Conservation (phyloP, 2,329 filamentous ascomycete genomes). For the Aspergillus versicolor region DNA sequence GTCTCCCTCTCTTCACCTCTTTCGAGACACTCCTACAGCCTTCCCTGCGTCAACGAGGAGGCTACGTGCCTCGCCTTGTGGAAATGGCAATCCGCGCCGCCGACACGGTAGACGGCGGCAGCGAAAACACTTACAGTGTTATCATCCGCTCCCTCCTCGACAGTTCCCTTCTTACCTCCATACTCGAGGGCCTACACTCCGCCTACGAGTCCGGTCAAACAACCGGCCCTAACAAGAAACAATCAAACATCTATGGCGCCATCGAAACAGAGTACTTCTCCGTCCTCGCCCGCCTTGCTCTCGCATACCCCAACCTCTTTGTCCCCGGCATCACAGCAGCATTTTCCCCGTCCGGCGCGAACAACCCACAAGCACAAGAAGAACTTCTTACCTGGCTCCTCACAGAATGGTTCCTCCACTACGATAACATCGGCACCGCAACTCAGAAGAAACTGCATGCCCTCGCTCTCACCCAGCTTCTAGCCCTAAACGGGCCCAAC, state of each 20-base stretch:
- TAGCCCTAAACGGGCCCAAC: slow-evolving; percentile 37
- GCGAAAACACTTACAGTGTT: slow-evolving; percentile 57
- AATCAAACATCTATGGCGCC: slow-evolving; percentile 68
- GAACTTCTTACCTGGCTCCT: slow-evolving; percentile 44
- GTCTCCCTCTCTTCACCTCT: slow-evolving; percentile 36
- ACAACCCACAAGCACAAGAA: slow-evolving; percentile 27
- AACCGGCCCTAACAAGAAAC: slow-evolving; percentile 73
- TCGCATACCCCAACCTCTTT: slow-evolving; percentile 71
- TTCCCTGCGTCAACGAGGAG: slow-evolving; percentile 40
- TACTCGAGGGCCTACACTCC: slow-evolving; percentile 66
- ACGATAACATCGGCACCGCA: slow-evolving; percentile 48
- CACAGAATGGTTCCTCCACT: slow-evolving; percentile 50
- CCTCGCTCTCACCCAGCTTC: slow-evolving; percentile 47
- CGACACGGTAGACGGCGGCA: slow-evolving; percentile 58
- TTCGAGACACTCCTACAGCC: slow-evolving; percentile 41
- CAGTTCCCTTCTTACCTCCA: slow-evolving; percentile 60
- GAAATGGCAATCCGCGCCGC: slow-evolving; percentile 66
- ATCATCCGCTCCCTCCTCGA: slow-evolving; percentile 66
- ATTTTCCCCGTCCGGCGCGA: not conserved
- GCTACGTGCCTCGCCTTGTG: slow-evolving; percentile 49
- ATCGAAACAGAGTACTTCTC: slow-evolving; percentile 83
- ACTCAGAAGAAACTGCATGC: slow-evolving; percentile 49
- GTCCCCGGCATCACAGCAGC: slow-evolving; percentile 50
- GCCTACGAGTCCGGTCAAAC: slow-evolving; percentile 74
- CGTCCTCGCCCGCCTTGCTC: slow-evolving; percentile 73